phyloP scores from a whole-genome alignment of 2,329 filamentous ascomycete genomes.

The Botrytis galanthina region DNA sequence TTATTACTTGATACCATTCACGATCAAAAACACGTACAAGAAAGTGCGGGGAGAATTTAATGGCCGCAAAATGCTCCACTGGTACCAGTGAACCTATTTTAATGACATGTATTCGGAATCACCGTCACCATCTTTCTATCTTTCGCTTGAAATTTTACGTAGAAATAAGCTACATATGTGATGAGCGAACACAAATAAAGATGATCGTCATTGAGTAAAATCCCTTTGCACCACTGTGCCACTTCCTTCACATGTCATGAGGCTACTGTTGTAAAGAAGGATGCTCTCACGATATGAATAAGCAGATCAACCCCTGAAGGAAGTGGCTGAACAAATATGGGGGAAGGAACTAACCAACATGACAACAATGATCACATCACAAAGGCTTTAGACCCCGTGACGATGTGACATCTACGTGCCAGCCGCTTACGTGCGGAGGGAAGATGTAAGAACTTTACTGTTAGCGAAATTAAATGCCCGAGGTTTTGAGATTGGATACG shows the following conservation, averaged over 20 bases:
- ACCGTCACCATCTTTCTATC: not conserved
- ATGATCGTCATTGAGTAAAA: not conserved
- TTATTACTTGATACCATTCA: not conserved
- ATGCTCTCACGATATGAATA: slow-evolving; percentile 9
- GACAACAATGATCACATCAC: not conserved
- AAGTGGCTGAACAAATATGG: slow-evolving; percentile 4
- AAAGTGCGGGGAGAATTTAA: not conserved
- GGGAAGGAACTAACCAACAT: not conserved
- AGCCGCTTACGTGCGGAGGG: not conserved
- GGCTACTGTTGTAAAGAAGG: not conserved
- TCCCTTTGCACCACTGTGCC: not conserved
- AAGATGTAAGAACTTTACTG: slow-evolving; percentile 1
- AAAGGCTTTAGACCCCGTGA: not conserved
- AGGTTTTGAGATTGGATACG: slow-evolving; percentile 1
- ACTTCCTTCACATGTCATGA: not conserved
- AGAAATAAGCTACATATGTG: not conserved
- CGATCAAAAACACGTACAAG: not conserved
- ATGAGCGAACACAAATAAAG: not conserved
- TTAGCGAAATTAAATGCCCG: not conserved
- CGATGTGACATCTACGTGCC: not conserved
- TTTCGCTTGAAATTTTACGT: not conserved
- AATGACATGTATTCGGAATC: not conserved
- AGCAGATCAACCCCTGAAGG: not conserved
- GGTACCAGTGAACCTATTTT: not conserved
- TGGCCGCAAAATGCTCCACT: not conserved